Evolutionary conservation across 257 asterid species (phyloP).

Genomic region (Ocimum tenuiflorum): DNA sequence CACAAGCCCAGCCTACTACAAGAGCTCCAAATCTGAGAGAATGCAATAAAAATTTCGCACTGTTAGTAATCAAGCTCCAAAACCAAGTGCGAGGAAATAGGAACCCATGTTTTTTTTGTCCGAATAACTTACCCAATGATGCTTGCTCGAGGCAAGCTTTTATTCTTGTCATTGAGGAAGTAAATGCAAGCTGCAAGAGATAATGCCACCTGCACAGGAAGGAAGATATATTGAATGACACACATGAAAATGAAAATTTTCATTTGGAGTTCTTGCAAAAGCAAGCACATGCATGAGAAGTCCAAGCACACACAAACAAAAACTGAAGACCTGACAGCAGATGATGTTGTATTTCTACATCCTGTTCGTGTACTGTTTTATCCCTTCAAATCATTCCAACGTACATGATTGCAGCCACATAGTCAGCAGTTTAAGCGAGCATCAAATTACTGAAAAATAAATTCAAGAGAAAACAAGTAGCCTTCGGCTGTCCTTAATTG

Average conservation of each 20-base stretch:
- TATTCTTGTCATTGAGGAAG: constrained; percentile 91
- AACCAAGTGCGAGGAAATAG: background rate
- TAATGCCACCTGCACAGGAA: constrained; percentile 62
- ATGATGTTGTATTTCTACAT: background rate
- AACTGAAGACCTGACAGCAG: no score
- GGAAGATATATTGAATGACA: background rate
- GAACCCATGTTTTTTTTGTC: constrained; percentile 1
- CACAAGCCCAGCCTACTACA: constrained; percentile 81
- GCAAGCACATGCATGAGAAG: background rate
- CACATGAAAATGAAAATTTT: background rate
- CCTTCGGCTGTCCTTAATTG: background rate
- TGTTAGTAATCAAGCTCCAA: constrained; percentile 14
- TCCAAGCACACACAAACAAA: no score
- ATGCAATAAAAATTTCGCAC: background rate
- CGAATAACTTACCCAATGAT: constrained; percentile 63
- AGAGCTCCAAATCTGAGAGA: constrained; percentile 70
- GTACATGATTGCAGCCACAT: background rate
- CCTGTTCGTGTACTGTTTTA: background rate
- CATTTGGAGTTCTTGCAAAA: background rate
- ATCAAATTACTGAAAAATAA: background rate
- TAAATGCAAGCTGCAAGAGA: constrained; percentile 91
- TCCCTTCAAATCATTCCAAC: background rate
- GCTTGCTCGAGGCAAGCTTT: constrained; percentile 72
- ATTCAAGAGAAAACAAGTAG: background rate
- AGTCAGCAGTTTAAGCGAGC: background rate